Base-by-base conservation (phyloP, 2,329 filamentous ascomycete genomes). In the Cercospora zeae-maydis region DNA sequence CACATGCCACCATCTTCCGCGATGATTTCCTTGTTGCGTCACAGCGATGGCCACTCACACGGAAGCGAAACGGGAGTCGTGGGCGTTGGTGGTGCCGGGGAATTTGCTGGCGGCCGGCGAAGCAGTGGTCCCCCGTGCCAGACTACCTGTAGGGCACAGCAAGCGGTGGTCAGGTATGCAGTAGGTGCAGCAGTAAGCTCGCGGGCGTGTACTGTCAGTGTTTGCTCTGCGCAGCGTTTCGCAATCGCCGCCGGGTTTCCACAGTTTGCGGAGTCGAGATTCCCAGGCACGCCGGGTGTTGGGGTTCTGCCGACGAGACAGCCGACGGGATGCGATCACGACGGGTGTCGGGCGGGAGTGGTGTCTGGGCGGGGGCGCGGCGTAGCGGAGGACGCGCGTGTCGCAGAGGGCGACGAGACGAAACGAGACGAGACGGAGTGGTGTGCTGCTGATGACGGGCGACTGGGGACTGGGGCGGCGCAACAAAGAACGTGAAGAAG, bases 201-300 rank as follows among this genome's bases (percentile, higher is more conserved):
- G 36, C 8, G 30, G 47, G 30, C 24, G 47, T 30, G n/a, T n/a
- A n/a, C n/a, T n/a, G 47, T 37, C 53, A 56, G 53, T 56, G 53
- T 56, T 56, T 56, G 53, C 53, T n/a, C n/a, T 36, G 33, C 11
- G 19, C 53, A 30, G 39, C 53, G 53, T 56, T 24, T 55, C 36
- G 53, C 53, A 52, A 52, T 52, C 47, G 47, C 24, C 24, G 47
- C 14, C 31, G 24, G 33, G 33, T 56, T 37, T 37, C 53, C 53
- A 56, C 53, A 56, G 53, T 56, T 37, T 56, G 53, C 53, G 24
- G 53, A 56, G 53, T 56, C 53, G 53, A 56, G 53, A 56, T 27
- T 39, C 53, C 19, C 47, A 30, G 30, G 47, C 11, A 33, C 47
- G 14, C 14, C 47, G 47, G 47, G 24, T 52, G 11, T 21, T 52